Base-by-base conservation (phyloP, 345 rosid species). In the Gossypium ekmanianum region DNA sequence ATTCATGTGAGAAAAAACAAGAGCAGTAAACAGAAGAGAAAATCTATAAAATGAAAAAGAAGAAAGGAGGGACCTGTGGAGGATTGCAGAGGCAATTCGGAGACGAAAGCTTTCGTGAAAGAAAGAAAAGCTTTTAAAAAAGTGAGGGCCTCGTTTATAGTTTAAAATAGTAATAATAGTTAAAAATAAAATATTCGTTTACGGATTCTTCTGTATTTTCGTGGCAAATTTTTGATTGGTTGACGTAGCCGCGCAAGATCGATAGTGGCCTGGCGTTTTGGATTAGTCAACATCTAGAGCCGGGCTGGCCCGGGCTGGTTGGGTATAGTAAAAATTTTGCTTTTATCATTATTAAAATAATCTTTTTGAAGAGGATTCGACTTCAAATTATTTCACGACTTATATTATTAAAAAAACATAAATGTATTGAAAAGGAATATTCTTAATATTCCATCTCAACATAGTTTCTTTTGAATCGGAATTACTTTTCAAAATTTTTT, bases 21-120 rank as follows among this genome's bases (percentile, higher is more conserved):
- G 1, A 68, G 16, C 1, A 9, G 27, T 52, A 10, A 69, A 26
- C 29, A 71, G 6, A 71, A 55, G 7, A 56, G 6, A 11, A 27
- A 39, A 56, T 18, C 12, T 20, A 34, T 0, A 34, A 17, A 55
- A n/a, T 18, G 11, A 26, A 16, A 51, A 34, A 13, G 3, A 41
- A 39, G 20, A 34, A 18, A 3, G 7, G 74, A 34, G 62, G 20
- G 51, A 71, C 74, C 64, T 56, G 39, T 51, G 44, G 63, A 55
- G 18, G 63, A 71, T 39, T 55, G 63, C 63, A 11, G 74, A 39
- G 63, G 63, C 62, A 18, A 70, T 1, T 57, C 74, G 47, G 57
- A 69, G 73, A 52, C 17, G 62, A 39, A 34, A 11, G 63, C 74
- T 71, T 55, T 39, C 74, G 63, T 18, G 63, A 54, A 29, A 6